Conservation (phyloP, 2,329 filamentous ascomycete genomes). For the Atkinsonella texensis region DNA sequence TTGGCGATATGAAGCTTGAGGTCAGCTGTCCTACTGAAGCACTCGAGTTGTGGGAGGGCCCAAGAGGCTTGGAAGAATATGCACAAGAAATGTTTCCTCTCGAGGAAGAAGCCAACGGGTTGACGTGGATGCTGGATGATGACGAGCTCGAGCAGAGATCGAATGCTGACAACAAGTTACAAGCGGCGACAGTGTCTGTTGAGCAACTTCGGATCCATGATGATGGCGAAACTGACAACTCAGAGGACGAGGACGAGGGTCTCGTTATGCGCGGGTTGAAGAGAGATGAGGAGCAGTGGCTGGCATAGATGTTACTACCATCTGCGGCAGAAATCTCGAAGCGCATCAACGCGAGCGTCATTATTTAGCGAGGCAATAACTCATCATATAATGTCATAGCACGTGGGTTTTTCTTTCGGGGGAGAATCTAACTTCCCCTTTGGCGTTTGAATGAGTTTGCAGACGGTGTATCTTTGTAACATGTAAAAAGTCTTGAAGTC, state of each 20-base stretch:
- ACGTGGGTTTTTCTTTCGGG: background rate
- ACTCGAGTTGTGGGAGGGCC: slow-evolving; percentile 79
- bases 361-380: background rate
- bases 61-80: slow-evolving; percentile 85
- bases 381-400: background rate
- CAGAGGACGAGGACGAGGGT: slow-evolving; percentile 44
- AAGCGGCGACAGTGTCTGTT: slow-evolving; percentile 22
- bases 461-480: background rate
- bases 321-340: background rate
- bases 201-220: slow-evolving; percentile 30
- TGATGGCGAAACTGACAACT: slow-evolving; percentile 29
- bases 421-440: background rate
- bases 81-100: slow-evolving; percentile 86
- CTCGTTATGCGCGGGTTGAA: slow-evolving; percentile 45
- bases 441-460: background rate
- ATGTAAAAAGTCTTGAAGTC: background rate
- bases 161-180: slow-evolving; percentile 23
- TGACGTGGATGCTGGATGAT: slow-evolving; percentile 75
- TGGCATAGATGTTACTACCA: slow-evolving; percentile 26
- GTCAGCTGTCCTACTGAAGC: slow-evolving; percentile 60
- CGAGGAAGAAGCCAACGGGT: slow-evolving; percentile 86
- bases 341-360: background rate
- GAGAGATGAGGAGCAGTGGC: slow-evolving; percentile 47
- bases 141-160: slow-evolving; percentile 25
- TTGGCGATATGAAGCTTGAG: slow-evolving; percentile 45